A percentile compares a stretch with the other conserved stretches of the same genome.
phyloP scores from a whole-genome alignment of 768 basidiomycete genomes.

The Lyophyllum atratum region DNA sequence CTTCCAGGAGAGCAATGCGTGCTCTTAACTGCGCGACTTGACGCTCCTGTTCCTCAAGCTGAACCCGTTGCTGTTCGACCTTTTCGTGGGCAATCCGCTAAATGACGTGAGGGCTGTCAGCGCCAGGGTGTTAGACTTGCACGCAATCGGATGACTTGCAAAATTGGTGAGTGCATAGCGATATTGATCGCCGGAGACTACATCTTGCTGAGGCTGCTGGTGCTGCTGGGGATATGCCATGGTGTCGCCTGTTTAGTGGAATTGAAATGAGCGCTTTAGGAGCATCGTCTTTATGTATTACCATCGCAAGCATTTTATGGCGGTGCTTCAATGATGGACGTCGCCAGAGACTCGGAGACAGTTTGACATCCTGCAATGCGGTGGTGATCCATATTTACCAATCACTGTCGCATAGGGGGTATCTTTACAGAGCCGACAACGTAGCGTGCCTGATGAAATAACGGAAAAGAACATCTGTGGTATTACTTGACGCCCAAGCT shows the following conservation, averaged over 20 bases:
- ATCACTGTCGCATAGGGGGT: too few species aligned
- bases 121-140: neutral
- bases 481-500: conserved; percentile 42
- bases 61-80: conserved; percentile 77
- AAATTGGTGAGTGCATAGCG: conserved; percentile 86
- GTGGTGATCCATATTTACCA: too few species aligned
- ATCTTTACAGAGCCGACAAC: neutral
- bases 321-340: conserved; percentile 5
- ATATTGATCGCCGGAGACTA: conserved; percentile 67
- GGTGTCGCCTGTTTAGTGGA: neutral
- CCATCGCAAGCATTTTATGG: neutral
- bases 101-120: neutral
- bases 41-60: conserved; percentile 82
- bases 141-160: conserved; percentile 38
- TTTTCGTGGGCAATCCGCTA: conserved; percentile 88
- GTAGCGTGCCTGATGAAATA: neutral
- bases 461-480: neutral
- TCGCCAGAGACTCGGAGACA: neutral
- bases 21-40: conserved; percentile 75
- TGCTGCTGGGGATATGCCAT: conserved; percentile 31
- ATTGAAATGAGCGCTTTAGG: neutral
- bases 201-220: conserved; percentile 34
- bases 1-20: conserved; percentile 76
- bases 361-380: neutral
- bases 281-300: neutral